Evolutionary conservation across 768 basidiomycete genomes (phyloP), one percentile per base, ranked within the genome.

Genomic region (Clitopilus hobsonii): DNA sequence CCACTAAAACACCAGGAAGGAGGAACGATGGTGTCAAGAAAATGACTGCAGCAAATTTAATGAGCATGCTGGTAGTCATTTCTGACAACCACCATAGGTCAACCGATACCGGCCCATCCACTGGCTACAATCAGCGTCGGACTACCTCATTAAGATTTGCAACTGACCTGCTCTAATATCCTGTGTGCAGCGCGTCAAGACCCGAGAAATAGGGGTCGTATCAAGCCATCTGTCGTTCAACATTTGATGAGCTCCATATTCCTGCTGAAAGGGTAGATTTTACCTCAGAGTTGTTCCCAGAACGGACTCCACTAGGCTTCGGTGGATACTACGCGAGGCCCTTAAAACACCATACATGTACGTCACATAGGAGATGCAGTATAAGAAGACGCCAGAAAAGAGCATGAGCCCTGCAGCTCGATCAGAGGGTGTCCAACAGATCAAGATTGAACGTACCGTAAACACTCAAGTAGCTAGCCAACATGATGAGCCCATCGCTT

Each of bases 151-250:
- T n/a, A n/a, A n/a, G n/a, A n/a, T n/a, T n/a, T n/a, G n/a, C n/a
- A n/a, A n/a, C 64, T 28, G 61, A 69, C 66, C 69, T 55, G 69
- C 63, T 41, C 80, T 71, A 20, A 88, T 85, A 62, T 89, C 87
- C 53, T 85, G 80, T 1, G 86, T 88, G 64, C 82, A 82, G 50
- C 86, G 76, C 25, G 84, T 71, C 38, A 88, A 81, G 51, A 90
- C 79, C 3, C 87, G 79, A 22, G 74, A 71, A 1, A 69, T 66
- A 8, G 77, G 75, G 1, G 78, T 80, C 28, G 72, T 68, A 57
- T 75, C 74, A 26, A 80, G 72, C 72, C 71, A 86, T 65, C 85
- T 80, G 6, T 30, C 47, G 16, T 24, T 3, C 13, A 36, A 36
- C 13, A 36, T 10, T 36, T 11, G 38, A 22, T 20, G 20, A 53